Base-by-base conservation (phyloP, 106 monocot species). In the Narthecium ossifragum region DNA sequence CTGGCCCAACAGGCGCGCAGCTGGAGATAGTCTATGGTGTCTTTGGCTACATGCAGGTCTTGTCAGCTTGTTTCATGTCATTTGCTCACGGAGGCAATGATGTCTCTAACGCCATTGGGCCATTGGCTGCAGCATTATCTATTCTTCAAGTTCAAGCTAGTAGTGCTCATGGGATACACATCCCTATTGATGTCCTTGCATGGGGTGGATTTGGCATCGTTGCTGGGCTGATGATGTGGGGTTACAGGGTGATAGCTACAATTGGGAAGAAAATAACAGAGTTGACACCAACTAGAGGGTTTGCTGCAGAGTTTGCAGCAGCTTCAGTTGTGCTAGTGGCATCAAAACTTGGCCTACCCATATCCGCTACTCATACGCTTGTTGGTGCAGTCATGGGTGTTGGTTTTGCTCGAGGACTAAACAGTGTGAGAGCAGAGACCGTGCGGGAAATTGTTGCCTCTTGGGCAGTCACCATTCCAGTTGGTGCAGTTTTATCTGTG, bases 11-110 rank as follows among this genome's bases (percentile, higher is more conserved):
- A 25, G 96, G 96, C 18, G 83, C 96, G 26, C 96, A 98, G 62
- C 53, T 90, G 51, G 81, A 98, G 66, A 90, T 98, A 7, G 90
- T 98, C 40, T 98, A 98, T 17, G 90, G 86, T 21, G 90, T 98
- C 17, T 98, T 98, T 29, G 90, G 96, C 24, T 90, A 98, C 78
- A 84, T 98, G 96, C 96, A 98, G 63, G 70, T 98, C 26, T 68
- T 98, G n/a, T 98, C 96, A 5, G 96, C 96, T 1, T 98, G 96
- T 48, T 98, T 98, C 84, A 98, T 98, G 96, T 98, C 96, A 20
- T 98, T 98, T 40, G 90, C 96, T 0, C 96, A 98, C 23, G 96
- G 96, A 14, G 96, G 86, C 17, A 98, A 98, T 12, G 96, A 98
- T 15, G 96, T 98, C 15, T 98, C 96, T 27, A 98, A 98, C 47